Conservation (phyloP, 768 basidiomycete species). For the Amanita inopinata region DNA sequence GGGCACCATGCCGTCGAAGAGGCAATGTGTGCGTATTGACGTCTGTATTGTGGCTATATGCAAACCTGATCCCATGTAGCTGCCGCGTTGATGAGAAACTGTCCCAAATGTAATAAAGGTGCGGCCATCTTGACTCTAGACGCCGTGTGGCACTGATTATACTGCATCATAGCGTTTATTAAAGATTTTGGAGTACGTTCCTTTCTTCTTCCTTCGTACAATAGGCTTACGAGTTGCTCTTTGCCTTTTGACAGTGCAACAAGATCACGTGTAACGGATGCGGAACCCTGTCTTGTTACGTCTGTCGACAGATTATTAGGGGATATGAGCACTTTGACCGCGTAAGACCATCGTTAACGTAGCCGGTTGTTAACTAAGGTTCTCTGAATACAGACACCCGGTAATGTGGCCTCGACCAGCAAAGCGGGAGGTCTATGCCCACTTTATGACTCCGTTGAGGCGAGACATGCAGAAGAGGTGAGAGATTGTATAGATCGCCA, state of each 20-base stretch:
- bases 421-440: slow-evolving; percentile 38
- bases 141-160: slow-evolving; percentile 4
- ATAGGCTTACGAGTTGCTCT: background rate
- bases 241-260: slow-evolving; percentile 55
- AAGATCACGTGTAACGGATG: slow-evolving; percentile 83
- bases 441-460: slow-evolving; percentile 61
- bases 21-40: slow-evolving; percentile 67
- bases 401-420: slow-evolving; percentile 16
- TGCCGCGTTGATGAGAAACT: slow-evolving; percentile 76
- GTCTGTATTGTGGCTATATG: background rate
- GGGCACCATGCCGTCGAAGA: slow-evolving; percentile 78
- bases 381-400: background rate
- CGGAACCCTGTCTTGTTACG: slow-evolving; percentile 67
- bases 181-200: slow-evolving; percentile 65
- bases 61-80: slow-evolving; percentile 30
- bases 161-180: slow-evolving; percentile 49
- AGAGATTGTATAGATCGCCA: background rate
- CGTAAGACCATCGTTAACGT: slow-evolving; percentile 1
- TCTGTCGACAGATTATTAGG: slow-evolving; percentile 62
- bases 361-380: slow-evolving; percentile 9
- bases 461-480: slow-evolving; percentile 60
- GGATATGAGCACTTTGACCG: slow-evolving; percentile 71
- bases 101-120: slow-evolving; percentile 83
- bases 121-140: slow-evolving; percentile 11
- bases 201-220: background rate